These are phyloP conservation scores for Tremella yokohamensis DNA, from an alignment of 768 basidiomycete genomes.

Conservation along the genomic window DNA sequence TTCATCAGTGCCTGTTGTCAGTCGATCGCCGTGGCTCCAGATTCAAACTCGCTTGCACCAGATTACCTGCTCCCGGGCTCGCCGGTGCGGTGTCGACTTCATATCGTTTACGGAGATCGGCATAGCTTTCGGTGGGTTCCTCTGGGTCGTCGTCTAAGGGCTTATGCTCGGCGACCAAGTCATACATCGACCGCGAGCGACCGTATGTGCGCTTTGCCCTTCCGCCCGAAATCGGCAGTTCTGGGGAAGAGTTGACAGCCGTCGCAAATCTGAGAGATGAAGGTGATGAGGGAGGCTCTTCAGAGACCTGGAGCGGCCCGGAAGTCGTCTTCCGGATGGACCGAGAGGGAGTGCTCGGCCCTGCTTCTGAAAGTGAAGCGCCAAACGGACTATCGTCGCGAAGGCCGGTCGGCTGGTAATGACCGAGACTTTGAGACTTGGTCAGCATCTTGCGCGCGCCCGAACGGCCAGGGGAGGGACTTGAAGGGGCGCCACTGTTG, in stretches of 20 bases:
- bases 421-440: constrained; percentile 35
- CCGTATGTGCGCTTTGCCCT: constrained; percentile 35
- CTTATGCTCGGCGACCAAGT: constrained; percentile 6
- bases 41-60: constrained; percentile 19
- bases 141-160: constrained; percentile 3
- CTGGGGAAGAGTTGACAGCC: background rate
- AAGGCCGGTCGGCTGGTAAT: background rate
- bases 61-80: constrained; percentile 17
- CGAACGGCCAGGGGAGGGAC: constrained; percentile 5
- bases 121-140: constrained; percentile 36
- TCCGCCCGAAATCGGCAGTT: constrained; percentile 11
- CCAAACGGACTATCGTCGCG: constrained; percentile 9
- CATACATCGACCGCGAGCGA: constrained; percentile 19
- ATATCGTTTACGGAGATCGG: constrained; percentile 38
- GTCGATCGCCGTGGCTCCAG: background rate
- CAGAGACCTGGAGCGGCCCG: background rate
- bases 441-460: constrained; percentile 28
- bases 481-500: background rate
- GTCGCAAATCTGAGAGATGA: background rate
- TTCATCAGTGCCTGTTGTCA: constrained; percentile 15
- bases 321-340: constrained; percentile 12
- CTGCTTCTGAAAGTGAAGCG: constrained; percentile 5
- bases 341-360: constrained; percentile 18
- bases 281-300: constrained; percentile 18
- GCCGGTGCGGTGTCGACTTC: constrained; percentile 36